A percentile compares a stretch with the other conserved stretches of the same genome.
Conservation (phyloP, 2,329 filamentous ascomycete genomes). For the Sporothrix pallida region DNA sequence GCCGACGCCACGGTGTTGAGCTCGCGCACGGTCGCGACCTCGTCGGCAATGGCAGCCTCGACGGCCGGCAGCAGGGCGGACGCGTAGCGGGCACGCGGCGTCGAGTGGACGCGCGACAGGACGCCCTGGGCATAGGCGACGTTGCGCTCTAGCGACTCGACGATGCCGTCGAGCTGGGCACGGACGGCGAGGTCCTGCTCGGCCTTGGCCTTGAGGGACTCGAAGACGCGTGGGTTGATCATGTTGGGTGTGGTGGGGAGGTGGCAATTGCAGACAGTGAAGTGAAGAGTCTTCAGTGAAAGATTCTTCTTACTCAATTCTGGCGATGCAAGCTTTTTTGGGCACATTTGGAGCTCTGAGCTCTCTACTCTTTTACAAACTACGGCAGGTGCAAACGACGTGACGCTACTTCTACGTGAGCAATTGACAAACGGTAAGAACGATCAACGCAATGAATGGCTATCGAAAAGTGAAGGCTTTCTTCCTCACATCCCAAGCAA, state of each 20-base stretch:
- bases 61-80: constrained; percentile 71
- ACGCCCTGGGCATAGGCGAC: constrained; percentile 80
- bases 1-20: constrained; percentile 77
- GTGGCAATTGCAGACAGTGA: not conserved
- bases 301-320: not conserved
- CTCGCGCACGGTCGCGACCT: constrained; percentile 72
- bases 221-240: constrained; percentile 84
- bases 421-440: too few species aligned
- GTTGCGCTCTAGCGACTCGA: constrained; percentile 82
- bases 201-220: constrained; percentile 84
- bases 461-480: constrained; percentile 36
- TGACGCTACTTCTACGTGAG: not conserved
- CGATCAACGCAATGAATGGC: too few species aligned
- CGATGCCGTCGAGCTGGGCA: constrained; percentile 81
- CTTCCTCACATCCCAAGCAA: constrained; percentile 64
- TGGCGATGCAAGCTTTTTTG: not conserved
- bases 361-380: not conserved
- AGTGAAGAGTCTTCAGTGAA: not conserved
- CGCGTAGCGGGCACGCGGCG: constrained; percentile 66
- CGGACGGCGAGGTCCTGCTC: constrained; percentile 84
- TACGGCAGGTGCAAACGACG: constrained; percentile 12
- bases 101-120: constrained; percentile 88
- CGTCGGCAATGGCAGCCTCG: constrained; percentile 71
- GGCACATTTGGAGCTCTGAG: not conserved
- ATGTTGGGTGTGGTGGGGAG: constrained; percentile 47